Base-by-base conservation (phyloP, 805 yeast species). In the Groenewaldozyma tartarivorans region DNA sequence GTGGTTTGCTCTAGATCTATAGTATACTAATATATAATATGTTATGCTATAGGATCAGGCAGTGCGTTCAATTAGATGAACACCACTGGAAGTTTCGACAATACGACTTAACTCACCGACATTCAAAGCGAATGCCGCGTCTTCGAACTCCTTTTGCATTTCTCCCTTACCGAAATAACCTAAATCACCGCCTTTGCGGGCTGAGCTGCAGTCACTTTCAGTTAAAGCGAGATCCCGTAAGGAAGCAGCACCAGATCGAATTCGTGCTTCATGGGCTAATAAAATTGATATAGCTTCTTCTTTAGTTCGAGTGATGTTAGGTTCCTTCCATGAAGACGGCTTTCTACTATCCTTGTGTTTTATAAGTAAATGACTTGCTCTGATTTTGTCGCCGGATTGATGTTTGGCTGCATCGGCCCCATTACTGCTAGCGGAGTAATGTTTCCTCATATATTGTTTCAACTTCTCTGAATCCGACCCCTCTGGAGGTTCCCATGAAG, bases 91-190 rank as follows among this genome's bases (percentile, higher is more conserved):
- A 15, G 88, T 76, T 62, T 87, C 96, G 13, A 92, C 82, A 20
- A 87, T 74, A 34, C 75, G 82, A 54, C 92, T 80, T 35, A 82
- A 60, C 56, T 88, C 92, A 17, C 95, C 95, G 17, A 86, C 79
- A 48, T 83, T 75, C 49, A 92, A 66, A 3, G 64, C 78, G 58
- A 82, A 90, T 1, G 95, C 79, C 2, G 92, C 94, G 45, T 78
- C 78, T 61, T 92, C 98, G 56, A 92, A 92, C 44, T 81, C 65
- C 27, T 95, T 95, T 61, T 92, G 97, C 98, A 92, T 92, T 52
- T 81, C 87, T 31, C 96, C 96, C 46, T 71, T 77, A 19, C 82
- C 85, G 56, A 92, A 92, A 55, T 65, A 77, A 0, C 98, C 97
- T 52, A 92, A 68, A 59, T 92, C 98, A 35, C 98, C 98, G 17